These are phyloP conservation scores for Metarhizium brunneum DNA, from an alignment of 2,329 filamentous ascomycete species.

Conservation along the genomic window DNA sequence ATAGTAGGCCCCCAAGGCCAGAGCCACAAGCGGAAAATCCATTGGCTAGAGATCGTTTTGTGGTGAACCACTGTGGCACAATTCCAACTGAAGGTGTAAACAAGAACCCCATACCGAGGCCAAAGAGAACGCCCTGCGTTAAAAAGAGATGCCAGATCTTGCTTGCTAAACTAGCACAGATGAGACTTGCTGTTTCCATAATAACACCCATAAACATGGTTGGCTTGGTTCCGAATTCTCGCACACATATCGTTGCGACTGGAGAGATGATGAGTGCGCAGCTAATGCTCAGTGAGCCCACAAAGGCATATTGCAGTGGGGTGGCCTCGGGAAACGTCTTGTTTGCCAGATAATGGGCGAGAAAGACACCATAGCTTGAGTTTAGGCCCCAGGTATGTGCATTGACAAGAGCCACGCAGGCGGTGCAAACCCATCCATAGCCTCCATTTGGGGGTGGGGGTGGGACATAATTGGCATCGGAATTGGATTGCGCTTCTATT, in stretches of 20 bases:
- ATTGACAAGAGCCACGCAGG: conserved; percentile 42
- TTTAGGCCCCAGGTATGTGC: conserved; percentile 71
- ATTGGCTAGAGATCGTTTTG: conserved; percentile 59
- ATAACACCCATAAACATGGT: conserved; percentile 56
- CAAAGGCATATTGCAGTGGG: conserved; percentile 62
- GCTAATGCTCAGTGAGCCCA: conserved; percentile 40
- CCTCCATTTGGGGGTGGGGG: conserved; percentile 46
- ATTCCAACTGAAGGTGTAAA: conserved; percentile 62
- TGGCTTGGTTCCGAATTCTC: conserved; percentile 51
- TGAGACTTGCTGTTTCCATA: conserved; percentile 54
- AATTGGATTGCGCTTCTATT: background rate
- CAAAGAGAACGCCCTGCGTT: conserved; percentile 66
- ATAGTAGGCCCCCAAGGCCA: conserved; percentile 64
- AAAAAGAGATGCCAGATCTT: conserved; percentile 70
- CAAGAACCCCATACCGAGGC: conserved; percentile 67
- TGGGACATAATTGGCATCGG: conserved; percentile 2
- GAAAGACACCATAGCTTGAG: conserved; percentile 38
- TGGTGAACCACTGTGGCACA: conserved; percentile 66
- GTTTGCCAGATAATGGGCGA: conserved; percentile 47
- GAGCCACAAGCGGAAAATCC: conserved; percentile 59
- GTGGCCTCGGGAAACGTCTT: conserved; percentile 54
- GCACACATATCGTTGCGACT: conserved; percentile 51
- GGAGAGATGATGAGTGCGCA: conserved; percentile 59
- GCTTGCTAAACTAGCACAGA: conserved; percentile 60
- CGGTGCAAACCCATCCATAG: conserved; percentile 40